Conservation (phyloP, 1,139 yeast genomes). For the Diutina pseudorugosa region DNA sequence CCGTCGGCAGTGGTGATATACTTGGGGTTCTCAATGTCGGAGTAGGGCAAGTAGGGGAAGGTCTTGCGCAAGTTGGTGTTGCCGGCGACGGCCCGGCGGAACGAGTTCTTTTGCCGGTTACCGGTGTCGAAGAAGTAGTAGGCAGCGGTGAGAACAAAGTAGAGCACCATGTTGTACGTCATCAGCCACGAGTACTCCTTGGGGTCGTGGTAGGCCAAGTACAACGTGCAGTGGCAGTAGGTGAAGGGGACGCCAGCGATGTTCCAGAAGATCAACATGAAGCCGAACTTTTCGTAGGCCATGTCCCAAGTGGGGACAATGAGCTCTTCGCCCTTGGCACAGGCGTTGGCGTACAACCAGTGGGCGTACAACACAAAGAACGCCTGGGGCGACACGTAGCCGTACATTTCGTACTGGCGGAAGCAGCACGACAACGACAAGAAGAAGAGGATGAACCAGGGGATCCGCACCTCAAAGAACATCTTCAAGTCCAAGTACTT, state of each 20-base stretch:
- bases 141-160: slow-evolving; percentile 46
- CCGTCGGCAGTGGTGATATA: slow-evolving; percentile 82
- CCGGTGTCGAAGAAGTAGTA: slow-evolving; percentile 92
- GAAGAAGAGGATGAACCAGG: slow-evolving; percentile 88
- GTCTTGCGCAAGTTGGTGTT: slow-evolving; percentile 64
- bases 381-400: slow-evolving; percentile 69
- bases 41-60: slow-evolving; percentile 87
- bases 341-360: slow-evolving; percentile 92
- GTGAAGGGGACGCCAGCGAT: slow-evolving; percentile 98
- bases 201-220: slow-evolving; percentile 72
- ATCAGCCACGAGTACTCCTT: slow-evolving; percentile 64
- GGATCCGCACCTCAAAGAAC: slow-evolving; percentile 95
- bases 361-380: slow-evolving; percentile 68
- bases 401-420: slow-evolving; percentile 72
- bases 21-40: slow-evolving; percentile 68
- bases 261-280: slow-evolving; percentile 97
- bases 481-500: slow-evolving; percentile 77
- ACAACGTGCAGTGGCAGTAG: slow-evolving; percentile 87
- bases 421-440: slow-evolving; percentile 62
- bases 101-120: slow-evolving; percentile 89
- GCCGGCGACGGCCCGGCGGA: slow-evolving; percentile 81
- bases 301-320: slow-evolving; percentile 98
- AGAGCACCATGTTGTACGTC: slow-evolving; percentile 43
- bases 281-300: slow-evolving; percentile 98
- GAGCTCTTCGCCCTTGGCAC: slow-evolving; percentile 94